phyloP scores from a whole-genome alignment of 1,284 basidiomycete species.

The Apiotrichum gracile region DNA sequence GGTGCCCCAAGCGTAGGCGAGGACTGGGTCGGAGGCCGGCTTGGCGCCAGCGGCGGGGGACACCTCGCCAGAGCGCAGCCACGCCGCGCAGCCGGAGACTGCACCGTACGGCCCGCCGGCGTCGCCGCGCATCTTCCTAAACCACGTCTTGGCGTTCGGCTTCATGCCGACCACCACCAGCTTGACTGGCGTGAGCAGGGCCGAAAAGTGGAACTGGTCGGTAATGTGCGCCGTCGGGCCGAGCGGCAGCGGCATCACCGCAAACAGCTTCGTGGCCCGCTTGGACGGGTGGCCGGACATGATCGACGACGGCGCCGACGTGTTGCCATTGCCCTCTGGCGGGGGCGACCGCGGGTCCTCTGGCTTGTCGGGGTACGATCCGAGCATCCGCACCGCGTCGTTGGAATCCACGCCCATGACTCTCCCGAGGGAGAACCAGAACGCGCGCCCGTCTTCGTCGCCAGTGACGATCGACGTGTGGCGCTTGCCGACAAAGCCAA shows the following conservation, averaged over 20 bases:
- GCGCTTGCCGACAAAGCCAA: slow-evolving; percentile 86
- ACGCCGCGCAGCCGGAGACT: slow-evolving; percentile 62
- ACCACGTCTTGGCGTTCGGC: slow-evolving; percentile 89
- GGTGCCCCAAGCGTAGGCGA: slow-evolving; percentile 78
- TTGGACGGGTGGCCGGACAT: slow-evolving; percentile 35
- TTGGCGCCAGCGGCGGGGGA: not conserved
- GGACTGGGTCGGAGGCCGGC: slow-evolving; percentile 53
- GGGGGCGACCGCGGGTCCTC: not conserved
- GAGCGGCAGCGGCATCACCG: slow-evolving; percentile 75
- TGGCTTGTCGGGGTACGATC: slow-evolving; percentile 65
- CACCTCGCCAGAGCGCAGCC: slow-evolving; percentile 57
- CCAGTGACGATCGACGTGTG: slow-evolving; percentile 91
- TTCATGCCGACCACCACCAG: slow-evolving; percentile 89
- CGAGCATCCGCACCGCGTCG: slow-evolving; percentile 88
- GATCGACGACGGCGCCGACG: slow-evolving; percentile 11
- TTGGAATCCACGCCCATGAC: slow-evolving; percentile 92
- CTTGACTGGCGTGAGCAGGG: slow-evolving; percentile 82
- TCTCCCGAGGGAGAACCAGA: slow-evolving; percentile 92
- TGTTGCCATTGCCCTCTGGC: not conserved
- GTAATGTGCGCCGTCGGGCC: slow-evolving; percentile 69
- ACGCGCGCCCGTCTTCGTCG: slow-evolving; percentile 85
- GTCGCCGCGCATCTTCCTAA: slow-evolving; percentile 62
- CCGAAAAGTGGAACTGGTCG: slow-evolving; percentile 77
- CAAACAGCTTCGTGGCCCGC: slow-evolving; percentile 61
- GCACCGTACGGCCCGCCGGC: slow-evolving; percentile 47